A percentile compares a stretch with the other conserved stretches of the same genome.
Conservation (phyloP, 768 basidiomycete genomes). For the Pholiota microspora region DNA sequence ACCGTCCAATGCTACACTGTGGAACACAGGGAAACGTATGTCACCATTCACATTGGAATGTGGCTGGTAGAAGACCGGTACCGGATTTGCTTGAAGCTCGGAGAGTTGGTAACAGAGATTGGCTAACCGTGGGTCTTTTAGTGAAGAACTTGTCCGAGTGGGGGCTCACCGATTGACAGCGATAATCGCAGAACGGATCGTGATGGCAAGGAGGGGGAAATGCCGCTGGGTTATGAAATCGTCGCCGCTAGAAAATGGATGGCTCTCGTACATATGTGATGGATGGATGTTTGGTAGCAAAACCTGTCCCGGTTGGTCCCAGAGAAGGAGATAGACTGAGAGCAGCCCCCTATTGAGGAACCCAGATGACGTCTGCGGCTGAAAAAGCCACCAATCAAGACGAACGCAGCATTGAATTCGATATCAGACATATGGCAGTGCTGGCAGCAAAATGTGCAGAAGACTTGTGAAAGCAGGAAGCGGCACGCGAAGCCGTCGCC, state of each 20-base stretch:
- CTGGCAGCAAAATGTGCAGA: not conserved
- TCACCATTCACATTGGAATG: not conserved
- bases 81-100: not conserved
- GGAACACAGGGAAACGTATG: not conserved
- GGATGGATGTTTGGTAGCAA: not conserved
- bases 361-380: not conserved
- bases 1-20: not conserved
- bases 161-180: not conserved
- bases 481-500: not conserved
- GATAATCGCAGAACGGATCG: not conserved
- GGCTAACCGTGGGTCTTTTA: not conserved
- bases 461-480: not conserved
- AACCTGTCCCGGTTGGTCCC: not conserved
- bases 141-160: not conserved
- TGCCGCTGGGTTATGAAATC: not conserved
- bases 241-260: not conserved
- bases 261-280: not conserved
- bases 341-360: not conserved
- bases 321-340: not conserved
- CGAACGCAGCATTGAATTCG: not conserved
- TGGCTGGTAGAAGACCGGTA: not conserved
- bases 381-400: constrained; percentile 14
- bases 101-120: constrained; percentile 1
- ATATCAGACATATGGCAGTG: not conserved
- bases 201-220: not conserved